Conservation (phyloP, 768 basidiomycete species). For the Leccinum aurantiacum region DNA sequence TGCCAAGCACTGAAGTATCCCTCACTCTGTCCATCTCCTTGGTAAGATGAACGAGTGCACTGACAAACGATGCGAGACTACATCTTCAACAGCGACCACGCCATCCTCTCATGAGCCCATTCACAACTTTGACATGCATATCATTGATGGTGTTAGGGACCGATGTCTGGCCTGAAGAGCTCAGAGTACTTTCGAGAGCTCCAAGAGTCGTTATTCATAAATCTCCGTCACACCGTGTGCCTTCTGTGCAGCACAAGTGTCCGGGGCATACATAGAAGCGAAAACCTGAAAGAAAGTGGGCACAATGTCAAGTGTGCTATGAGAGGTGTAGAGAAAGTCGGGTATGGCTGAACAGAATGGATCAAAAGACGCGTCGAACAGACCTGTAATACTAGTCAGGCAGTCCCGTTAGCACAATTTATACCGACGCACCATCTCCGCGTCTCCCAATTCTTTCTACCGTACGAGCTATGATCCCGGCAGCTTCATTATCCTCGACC, state of each 20-base stretch:
- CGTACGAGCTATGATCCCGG: slow-evolving; percentile 44
- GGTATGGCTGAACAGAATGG: slow-evolving; percentile 31
- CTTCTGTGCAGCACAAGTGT: slow-evolving; percentile 13
- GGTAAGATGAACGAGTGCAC: slow-evolving; percentile 32
- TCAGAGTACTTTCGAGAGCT: slow-evolving; percentile 18
- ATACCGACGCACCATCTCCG: slow-evolving; percentile 39
- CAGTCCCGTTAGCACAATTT: slow-evolving; percentile 21
- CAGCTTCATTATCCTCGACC: slow-evolving; percentile 45
- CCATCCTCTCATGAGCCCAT: slow-evolving; percentile 32
- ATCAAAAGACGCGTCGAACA: slow-evolving; percentile 52
- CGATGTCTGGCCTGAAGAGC: slow-evolving; percentile 1
- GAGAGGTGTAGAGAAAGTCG: neutral
- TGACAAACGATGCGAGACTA: slow-evolving; percentile 32
- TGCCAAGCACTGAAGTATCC: slow-evolving; percentile 59
- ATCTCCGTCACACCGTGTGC: slow-evolving; percentile 6
- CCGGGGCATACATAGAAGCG: slow-evolving; percentile 34
- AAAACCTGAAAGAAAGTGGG: slow-evolving; percentile 49
- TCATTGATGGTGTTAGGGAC: slow-evolving; percentile 9
- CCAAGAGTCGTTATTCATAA: slow-evolving; percentile 24
- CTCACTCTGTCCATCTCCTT: slow-evolving; percentile 45
- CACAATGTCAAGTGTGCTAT: slow-evolving; percentile 31
- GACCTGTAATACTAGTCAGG: slow-evolving; percentile 28
- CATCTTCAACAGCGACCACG: slow-evolving; percentile 20
- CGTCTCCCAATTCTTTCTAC: slow-evolving; percentile 43
- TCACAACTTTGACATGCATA: slow-evolving; percentile 50